These are phyloP conservation scores for Sungouiella blattae DNA, from an alignment of 805 yeast species.

Conservation along the genomic window DNA sequence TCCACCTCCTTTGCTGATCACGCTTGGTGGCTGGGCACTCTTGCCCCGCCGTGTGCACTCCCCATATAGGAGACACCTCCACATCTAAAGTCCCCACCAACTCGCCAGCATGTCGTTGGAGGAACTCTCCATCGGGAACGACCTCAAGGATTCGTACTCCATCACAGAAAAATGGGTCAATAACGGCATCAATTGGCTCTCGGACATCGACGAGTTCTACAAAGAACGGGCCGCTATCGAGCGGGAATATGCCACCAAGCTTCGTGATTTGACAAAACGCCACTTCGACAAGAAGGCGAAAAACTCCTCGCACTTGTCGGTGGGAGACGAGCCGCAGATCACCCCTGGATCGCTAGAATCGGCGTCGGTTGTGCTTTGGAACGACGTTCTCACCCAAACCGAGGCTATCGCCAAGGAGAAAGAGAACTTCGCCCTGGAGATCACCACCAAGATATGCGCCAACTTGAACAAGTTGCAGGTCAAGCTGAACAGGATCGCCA, in stretches of 20 bases:
- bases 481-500: slow-evolving; percentile 52
- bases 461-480: slow-evolving; percentile 53
- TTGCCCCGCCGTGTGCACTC: too few species aligned
- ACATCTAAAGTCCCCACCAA: neutral
- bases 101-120: slow-evolving; percentile 16
- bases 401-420: slow-evolving; percentile 74
- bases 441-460: slow-evolving; percentile 57
- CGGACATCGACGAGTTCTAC: slow-evolving; percentile 79
- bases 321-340: slow-evolving; percentile 84
- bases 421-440: slow-evolving; percentile 52
- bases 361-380: slow-evolving; percentile 88
- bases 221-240: slow-evolving; percentile 79
- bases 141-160: slow-evolving; percentile 75
- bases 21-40: too few species aligned
- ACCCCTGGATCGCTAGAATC: slow-evolving; percentile 95
- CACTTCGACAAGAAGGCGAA: slow-evolving; percentile 76
- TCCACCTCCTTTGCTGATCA: too few species aligned
- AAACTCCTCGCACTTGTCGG: slow-evolving; percentile 63
- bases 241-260: slow-evolving; percentile 71
- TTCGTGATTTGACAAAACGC: slow-evolving; percentile 61
- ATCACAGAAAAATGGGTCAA: slow-evolving; percentile 75
- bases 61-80: neutral
- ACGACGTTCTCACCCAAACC: slow-evolving; percentile 77
- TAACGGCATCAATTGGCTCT: slow-evolving; percentile 69
- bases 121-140: slow-evolving; percentile 56